Base-by-base conservation (phyloP, 2,329 filamentous ascomycete genomes). In the Fusarium sacchari region DNA sequence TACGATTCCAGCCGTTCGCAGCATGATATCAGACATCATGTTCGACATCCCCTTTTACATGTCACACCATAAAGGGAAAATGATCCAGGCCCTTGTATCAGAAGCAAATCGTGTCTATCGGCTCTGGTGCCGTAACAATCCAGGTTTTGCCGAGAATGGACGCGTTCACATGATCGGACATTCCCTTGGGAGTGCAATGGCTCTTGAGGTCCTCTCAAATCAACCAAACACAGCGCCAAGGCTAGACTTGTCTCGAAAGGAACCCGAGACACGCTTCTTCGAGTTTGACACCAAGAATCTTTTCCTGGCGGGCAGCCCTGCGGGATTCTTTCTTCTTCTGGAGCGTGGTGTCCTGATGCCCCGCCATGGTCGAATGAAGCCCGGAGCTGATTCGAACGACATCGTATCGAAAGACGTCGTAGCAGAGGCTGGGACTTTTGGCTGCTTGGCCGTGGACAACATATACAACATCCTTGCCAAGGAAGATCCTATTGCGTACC, bases 11-110 rank as follows among this genome's bases (percentile, higher is more conserved):
- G 95, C 94, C 2, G 93, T 99, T n/a, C 92, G 96, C 50, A 94
- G 93, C 79, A 91, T 99, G 80, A 97, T 99, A 69, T 97, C 94
- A 46, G 96, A 99, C 81, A 94, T 99, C 76, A 98, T 99, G 94
- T 92, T 98, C 56, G 96, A 99, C 80, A 96, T 99, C 56, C 96
- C 96, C 0, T 98, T 97, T 80, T 99, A 98, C 83, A 92, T 99
- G 83, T 98, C 96, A 1, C 93, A 97, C 67, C 96, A 98, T 83
- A 97, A 98, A 78, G 90, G 92, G 8, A 97, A 95, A 81, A 98
- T 99, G 95, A 93, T 97, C 57, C 88, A 92, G 47, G 95, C 96
- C 3, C 91, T 98, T 53, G 92, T 97, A 44, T 89, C 88, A 66
- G 96, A 99, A 83, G 96, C 96, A 13, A 99, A 99, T 79, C 90